Percentiles rank a stretch among this genome's conserved stretches.
Conservation (phyloP, 805 yeast species). For the Yamadazyma scolyti region DNA sequence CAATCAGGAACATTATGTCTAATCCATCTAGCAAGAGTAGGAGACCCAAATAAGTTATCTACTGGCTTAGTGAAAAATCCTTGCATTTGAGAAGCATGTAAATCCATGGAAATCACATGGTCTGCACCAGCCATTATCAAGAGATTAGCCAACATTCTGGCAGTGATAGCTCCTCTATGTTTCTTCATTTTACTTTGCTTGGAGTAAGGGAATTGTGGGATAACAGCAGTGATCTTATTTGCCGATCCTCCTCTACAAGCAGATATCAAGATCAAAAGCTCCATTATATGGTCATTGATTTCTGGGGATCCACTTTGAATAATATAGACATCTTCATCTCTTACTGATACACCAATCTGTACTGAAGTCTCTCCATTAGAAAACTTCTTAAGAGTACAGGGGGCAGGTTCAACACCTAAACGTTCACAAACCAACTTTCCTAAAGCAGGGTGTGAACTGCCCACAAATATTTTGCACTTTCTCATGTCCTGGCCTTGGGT, state of each 20-base stretch:
- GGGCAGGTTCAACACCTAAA: slow-evolving; percentile 90
- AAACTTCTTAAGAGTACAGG: slow-evolving; percentile 85
- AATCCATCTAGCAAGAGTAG: slow-evolving; percentile 95
- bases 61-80: slow-evolving; percentile 98
- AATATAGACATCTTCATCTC: slow-evolving; percentile 95
- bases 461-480: slow-evolving; percentile 95
- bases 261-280: slow-evolving; percentile 82
- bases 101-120: slow-evolving; percentile 96
- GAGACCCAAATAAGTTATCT: slow-evolving; percentile 94
- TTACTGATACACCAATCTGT: slow-evolving; percentile 88
- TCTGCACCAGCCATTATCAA: slow-evolving; percentile 98
- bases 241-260: slow-evolving; percentile 99
- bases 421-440: slow-evolving; percentile 88
- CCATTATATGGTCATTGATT: slow-evolving; percentile 94
- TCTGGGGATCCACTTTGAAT: slow-evolving; percentile 87
- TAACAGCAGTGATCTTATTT: slow-evolving; percentile 92
- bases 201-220: slow-evolving; percentile 97
- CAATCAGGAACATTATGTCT: slow-evolving; percentile 84
- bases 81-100: slow-evolving; percentile 97
- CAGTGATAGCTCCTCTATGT: slow-evolving; percentile 98
- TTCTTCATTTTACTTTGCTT: slow-evolving; percentile 98
- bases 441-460: slow-evolving; percentile 93
- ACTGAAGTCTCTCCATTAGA: slow-evolving; percentile 98
- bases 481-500: slow-evolving; percentile 55
- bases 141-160: slow-evolving; percentile 94